Percentiles rank a stretch among this genome's conserved stretches.
These are phyloP conservation scores for Tulasnella sp. DNA, from an alignment of 768 basidiomycete species.

Conservation along the genomic window DNA sequence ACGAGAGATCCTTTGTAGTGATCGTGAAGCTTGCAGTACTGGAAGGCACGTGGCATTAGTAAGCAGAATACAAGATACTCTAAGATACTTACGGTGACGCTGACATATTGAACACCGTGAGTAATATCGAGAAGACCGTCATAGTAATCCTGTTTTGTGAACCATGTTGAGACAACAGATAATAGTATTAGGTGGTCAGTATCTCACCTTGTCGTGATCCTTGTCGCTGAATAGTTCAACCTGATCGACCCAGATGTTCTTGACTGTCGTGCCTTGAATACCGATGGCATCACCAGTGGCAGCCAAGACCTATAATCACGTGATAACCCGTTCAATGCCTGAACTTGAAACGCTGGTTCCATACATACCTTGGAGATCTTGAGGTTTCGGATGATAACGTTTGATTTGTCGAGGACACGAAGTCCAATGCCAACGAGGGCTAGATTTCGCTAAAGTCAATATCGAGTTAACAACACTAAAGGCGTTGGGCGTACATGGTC, in stretches of 20 bases:
- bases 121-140: slow-evolving; percentile 37
- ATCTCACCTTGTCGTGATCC: slow-evolving; percentile 38
- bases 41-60: too few relatives aligned
- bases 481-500: background rate
- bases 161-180: too few relatives aligned
- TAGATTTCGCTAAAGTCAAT: slow-evolving; percentile 14
- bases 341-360: too few relatives aligned
- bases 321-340: too few relatives aligned
- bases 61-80: too few relatives aligned
- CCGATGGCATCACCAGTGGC: slow-evolving; percentile 34
- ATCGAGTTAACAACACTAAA: background rate
- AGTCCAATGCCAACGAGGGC: slow-evolving; percentile 36
- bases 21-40: background rate
- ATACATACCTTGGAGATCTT: slow-evolving; percentile 40
- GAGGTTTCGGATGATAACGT: slow-evolving; percentile 40
- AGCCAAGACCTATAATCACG: too few relatives aligned
- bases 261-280: slow-evolving; percentile 8
- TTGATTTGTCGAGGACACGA: slow-evolving; percentile 31
- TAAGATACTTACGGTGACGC: too few relatives aligned
- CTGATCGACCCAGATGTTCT: slow-evolving; percentile 27
- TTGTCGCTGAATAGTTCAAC: slow-evolving; percentile 34
- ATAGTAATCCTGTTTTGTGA: slow-evolving; percentile 32
- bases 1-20: slow-evolving; percentile 37
- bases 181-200: too few relatives aligned
- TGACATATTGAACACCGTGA: slow-evolving; percentile 30